Percentiles rank a stretch among this genome's conserved stretches.
phyloP scores from a whole-genome alignment of 768 basidiomycete species.

The Tricholoma terreum region DNA sequence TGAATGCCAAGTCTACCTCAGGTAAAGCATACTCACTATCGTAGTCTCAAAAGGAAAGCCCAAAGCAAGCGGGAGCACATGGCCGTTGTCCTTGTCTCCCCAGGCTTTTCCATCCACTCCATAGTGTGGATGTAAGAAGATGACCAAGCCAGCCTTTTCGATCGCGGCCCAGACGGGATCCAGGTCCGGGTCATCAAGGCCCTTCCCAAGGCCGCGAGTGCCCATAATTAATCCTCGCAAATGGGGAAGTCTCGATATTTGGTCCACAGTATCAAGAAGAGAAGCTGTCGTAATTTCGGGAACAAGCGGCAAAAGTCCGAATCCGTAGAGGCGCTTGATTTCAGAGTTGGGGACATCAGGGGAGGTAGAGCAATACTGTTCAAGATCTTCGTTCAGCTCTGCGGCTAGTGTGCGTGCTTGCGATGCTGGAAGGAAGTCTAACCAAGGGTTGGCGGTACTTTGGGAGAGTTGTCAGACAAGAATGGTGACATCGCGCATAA shows the following conservation, averaged over 20 bases:
- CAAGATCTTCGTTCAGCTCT: conserved; percentile 76
- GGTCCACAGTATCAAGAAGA: conserved; percentile 62
- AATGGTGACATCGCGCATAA: neutral
- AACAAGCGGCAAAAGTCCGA: conserved; percentile 83
- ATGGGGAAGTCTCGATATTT: conserved; percentile 63
- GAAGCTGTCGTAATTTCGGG: conserved; percentile 52
- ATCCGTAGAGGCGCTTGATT: conserved; percentile 73
- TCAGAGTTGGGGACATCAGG: conserved; percentile 39
- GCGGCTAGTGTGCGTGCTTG: conserved; percentile 64
- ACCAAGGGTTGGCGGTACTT: conserved; percentile 89
- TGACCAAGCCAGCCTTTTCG: conserved; percentile 62
- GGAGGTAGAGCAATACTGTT: conserved; percentile 71
- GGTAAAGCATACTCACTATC: conserved; percentile 49
- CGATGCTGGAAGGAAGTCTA: conserved; percentile 75
- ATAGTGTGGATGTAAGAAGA: conserved; percentile 87
- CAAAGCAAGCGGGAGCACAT: conserved; percentile 81
- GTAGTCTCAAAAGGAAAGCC: conserved; percentile 94
- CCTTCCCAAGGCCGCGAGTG: conserved; percentile 71
- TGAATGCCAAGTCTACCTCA: neutral
- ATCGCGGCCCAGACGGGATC: conserved; percentile 84
- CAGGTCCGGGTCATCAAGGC: conserved; percentile 75
- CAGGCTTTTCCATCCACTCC: conserved; percentile 72
- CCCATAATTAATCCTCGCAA: conserved; percentile 80
- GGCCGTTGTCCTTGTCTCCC: conserved; percentile 78
- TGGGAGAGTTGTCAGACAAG: neutral